Percentiles rank a stretch among this genome's conserved stretches.
Conservation (phyloP, 495 filamentous ascomycete genomes). For the Thermothielavioides terrestris region DNA sequence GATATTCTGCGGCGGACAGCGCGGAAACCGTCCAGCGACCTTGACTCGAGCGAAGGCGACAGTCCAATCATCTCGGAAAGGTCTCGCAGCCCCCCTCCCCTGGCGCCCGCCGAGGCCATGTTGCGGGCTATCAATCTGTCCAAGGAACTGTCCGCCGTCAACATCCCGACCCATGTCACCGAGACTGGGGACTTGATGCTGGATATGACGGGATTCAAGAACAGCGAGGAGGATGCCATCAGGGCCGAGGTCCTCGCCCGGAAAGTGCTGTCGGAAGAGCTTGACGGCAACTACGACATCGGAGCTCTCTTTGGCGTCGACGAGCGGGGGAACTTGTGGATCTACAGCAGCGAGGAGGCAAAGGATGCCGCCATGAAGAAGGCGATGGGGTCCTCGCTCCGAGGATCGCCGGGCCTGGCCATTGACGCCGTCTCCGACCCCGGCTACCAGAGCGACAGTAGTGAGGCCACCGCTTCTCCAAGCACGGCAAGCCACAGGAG, state of each 20-base stretch:
- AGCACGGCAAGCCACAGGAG: constrained; percentile 32
- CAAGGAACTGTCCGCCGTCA: constrained; percentile 76
- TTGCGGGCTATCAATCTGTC: constrained; percentile 78
- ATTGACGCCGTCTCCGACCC: constrained; percentile 82
- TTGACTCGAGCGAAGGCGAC: constrained; percentile 30
- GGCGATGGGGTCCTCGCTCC: constrained; percentile 34
- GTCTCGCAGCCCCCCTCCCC: constrained; percentile 67
- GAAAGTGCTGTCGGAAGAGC: constrained; percentile 90
- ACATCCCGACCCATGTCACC: constrained; percentile 85
- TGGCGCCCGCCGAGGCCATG: constrained; percentile 68
- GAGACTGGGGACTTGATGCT: constrained; percentile 95
- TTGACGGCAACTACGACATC: constrained; percentile 93
- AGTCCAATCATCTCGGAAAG: constrained; percentile 37
- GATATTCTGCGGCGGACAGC: constrained; percentile 30
- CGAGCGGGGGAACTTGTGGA: constrained; percentile 94
- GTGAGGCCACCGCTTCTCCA: constrained; percentile 35
- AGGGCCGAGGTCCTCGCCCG: constrained; percentile 86
- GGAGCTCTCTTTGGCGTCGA: constrained; percentile 91
- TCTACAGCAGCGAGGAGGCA: constrained; percentile 94
- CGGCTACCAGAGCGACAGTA: constrained; percentile 79
- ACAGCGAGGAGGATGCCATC: constrained; percentile 81
- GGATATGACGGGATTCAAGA: constrained; percentile 96
- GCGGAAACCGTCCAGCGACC: constrained; percentile 40
- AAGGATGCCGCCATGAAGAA: constrained; percentile 61
- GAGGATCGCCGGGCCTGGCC: constrained; percentile 42